These are phyloP conservation scores for Leccinum fuscescens DNA, from an alignment of 1,284 basidiomycete genomes.

Conservation along the genomic window DNA sequence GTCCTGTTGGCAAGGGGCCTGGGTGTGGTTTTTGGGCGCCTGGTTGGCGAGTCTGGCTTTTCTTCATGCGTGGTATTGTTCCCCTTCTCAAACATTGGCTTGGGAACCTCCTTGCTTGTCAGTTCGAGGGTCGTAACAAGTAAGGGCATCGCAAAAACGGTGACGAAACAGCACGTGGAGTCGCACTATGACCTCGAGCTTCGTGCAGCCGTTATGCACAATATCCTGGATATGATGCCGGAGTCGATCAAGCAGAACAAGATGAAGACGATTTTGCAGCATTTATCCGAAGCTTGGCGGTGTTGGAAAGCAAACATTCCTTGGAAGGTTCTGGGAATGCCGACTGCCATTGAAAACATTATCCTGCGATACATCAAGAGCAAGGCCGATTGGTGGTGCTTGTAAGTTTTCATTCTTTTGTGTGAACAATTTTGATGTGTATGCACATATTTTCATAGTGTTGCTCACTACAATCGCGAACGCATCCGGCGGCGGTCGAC, in stretches of 20 bases:
- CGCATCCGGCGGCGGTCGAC: conserved; percentile 97
- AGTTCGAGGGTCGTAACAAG: conserved; percentile 98
- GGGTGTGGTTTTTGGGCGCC: conserved; percentile 99
- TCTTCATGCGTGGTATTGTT: conserved; percentile 99
- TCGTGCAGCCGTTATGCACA: conserved; percentile 98
- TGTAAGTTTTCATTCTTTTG: conserved; percentile 51
- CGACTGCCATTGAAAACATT: conserved; percentile 98
- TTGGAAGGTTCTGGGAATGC: conserved; percentile 97
- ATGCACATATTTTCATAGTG: conserved; percentile 38
- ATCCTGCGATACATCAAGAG: conserved; percentile 99
- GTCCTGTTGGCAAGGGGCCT: conserved; percentile 98
- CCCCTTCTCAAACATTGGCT: conserved; percentile 97
- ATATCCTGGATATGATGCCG: conserved; percentile 99
- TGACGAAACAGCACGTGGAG: conserved; percentile 99
- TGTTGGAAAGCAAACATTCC: conserved; percentile 99
- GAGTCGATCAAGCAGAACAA: conserved; percentile 99
- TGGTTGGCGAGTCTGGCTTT: conserved; percentile 99
- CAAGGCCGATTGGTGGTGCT: conserved; percentile 99
- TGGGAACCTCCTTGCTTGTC: conserved; percentile 94
- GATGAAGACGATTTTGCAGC: conserved; percentile 97
- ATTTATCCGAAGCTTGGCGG: conserved; percentile 96
- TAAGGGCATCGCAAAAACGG: conserved; percentile 93
- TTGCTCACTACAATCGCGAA: conserved; percentile 92
- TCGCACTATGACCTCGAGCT: conserved; percentile 98
- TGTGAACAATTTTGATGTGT: background rate